Percentiles rank a stretch among this genome's conserved stretches.
phyloP scores from a whole-genome alignment of 2,329 filamentous ascomycete species.

The Colletotrichum paranaense region DNA sequence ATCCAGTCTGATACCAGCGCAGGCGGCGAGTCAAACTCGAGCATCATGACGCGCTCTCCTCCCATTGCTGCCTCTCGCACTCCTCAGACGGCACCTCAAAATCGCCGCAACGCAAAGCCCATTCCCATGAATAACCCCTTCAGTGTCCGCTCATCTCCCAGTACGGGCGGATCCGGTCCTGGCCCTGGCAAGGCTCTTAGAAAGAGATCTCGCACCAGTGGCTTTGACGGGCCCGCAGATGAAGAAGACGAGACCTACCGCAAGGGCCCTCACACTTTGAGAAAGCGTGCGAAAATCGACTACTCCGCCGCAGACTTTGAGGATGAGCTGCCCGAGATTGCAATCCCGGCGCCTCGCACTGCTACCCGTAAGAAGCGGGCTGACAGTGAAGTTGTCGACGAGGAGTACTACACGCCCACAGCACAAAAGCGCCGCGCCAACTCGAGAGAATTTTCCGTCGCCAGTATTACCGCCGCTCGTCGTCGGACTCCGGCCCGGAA shows the following conservation, averaged over 20 bases:
- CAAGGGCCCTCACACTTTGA: slow-evolving; percentile 69
- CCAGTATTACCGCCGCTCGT: slow-evolving; percentile 39
- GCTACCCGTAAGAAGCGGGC: slow-evolving; percentile 44
- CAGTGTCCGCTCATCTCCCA: slow-evolving; percentile 24
- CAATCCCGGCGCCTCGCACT: slow-evolving; percentile 37
- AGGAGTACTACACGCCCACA: slow-evolving; percentile 27
- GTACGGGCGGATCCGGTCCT: slow-evolving; percentile 1
- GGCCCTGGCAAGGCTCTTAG: slow-evolving; percentile 26
- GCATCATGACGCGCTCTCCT: slow-evolving; percentile 34
- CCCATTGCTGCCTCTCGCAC: slow-evolving; percentile 26
- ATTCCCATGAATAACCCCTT: slow-evolving; percentile 26
- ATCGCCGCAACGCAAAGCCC: slow-evolving; percentile 29
- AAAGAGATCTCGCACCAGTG: slow-evolving; percentile 32
- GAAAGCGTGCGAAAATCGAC: slow-evolving; percentile 67
- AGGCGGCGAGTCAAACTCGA: slow-evolving; percentile 21
- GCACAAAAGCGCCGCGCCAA: slow-evolving; percentile 31
- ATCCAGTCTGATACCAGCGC: slow-evolving; percentile 32
- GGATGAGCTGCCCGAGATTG: slow-evolving; percentile 52
- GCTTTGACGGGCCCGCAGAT: slow-evolving; percentile 39
- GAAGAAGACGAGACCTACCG: slow-evolving; percentile 61
- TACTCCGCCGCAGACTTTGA: slow-evolving; percentile 66
- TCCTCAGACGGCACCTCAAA: slow-evolving; percentile 35
- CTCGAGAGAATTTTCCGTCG: slow-evolving; percentile 34
- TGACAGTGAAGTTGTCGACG: slow-evolving; percentile 39
- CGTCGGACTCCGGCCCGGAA: slow-evolving; percentile 54